Conservation (phyloP, 2,329 filamentous ascomycete genomes). For the Cordyceps fumosorosea region DNA sequence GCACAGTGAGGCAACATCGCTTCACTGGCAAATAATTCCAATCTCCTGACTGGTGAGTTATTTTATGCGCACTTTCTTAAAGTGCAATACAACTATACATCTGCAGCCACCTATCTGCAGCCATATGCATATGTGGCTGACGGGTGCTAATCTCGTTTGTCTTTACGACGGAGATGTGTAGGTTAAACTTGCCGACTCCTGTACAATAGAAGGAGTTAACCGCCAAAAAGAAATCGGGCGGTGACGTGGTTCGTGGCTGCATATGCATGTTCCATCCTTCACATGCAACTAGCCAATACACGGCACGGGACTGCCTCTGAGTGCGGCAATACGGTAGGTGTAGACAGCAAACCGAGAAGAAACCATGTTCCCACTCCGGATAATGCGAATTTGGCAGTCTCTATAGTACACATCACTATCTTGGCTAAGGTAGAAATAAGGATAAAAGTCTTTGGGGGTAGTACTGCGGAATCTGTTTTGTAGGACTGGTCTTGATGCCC, state of each 20-base stretch:
- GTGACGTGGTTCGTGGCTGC: not conserved
- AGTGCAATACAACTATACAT: not conserved
- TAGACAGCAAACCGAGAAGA: not conserved
- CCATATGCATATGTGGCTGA: not conserved
- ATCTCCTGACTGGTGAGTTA: no score
- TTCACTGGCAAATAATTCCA: no score
- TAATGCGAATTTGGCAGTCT: not conserved
- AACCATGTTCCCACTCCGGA: not conserved
- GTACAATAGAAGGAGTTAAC: not conserved
- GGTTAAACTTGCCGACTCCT: not conserved
- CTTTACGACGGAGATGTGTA: not conserved
- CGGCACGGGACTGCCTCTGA: not conserved
- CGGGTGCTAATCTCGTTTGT: not conserved
- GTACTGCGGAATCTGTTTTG: not conserved
- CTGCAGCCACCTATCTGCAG: not conserved
- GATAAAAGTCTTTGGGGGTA: not conserved
- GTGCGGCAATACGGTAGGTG: not conserved
- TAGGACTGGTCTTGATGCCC: not conserved
- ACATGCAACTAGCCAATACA: no score
- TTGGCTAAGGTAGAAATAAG: not conserved
- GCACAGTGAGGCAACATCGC: no score
- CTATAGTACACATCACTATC: not conserved
- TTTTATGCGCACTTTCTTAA: no score
- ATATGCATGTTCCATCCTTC: not conserved
- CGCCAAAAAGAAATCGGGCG: not conserved